Conservation (phyloP, 2,329 filamentous ascomycete species). For the Dactylonectria macrodidyma region DNA sequence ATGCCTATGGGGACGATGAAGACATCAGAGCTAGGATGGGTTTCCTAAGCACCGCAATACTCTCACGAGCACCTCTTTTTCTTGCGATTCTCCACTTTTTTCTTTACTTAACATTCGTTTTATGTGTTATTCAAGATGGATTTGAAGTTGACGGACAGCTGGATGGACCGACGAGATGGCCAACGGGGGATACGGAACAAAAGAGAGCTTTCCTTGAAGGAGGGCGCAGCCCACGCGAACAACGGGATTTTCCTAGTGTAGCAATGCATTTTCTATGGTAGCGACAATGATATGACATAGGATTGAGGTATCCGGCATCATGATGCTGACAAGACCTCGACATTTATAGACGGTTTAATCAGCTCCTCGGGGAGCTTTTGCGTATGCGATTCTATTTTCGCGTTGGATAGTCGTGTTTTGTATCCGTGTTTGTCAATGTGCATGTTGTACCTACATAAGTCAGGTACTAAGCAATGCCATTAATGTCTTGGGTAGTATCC, state of each 20-base stretch:
- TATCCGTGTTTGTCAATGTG: background rate
- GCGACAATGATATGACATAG: constrained; percentile 29
- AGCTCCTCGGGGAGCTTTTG: background rate
- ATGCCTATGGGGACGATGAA: constrained; percentile 13
- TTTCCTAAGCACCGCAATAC: constrained; percentile 29
- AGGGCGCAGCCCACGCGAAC: constrained; percentile 28
- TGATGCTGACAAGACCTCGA: constrained; percentile 10
- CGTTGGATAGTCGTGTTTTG: background rate
- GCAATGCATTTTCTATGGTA: constrained; percentile 27
- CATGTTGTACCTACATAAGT: background rate
- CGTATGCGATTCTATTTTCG: background rate
- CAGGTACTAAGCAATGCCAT: background rate
- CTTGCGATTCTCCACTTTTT: constrained; percentile 34
- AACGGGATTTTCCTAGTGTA: constrained; percentile 23
- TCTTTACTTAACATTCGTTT: constrained; percentile 33
- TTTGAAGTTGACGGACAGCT: constrained; percentile 7
- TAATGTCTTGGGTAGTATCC: background rate
- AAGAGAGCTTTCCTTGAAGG: constrained; percentile 29
- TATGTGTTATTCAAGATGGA: constrained; percentile 33
- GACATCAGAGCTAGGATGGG: constrained; percentile 16
- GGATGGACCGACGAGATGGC: constrained; percentile 3
- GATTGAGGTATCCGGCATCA: constrained; percentile 13
- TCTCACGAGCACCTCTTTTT: constrained; percentile 35
- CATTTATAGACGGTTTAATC: constrained; percentile 23
- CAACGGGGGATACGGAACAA: constrained; percentile 16